Conservation (phyloP, 2,329 filamentous ascomycete genomes). For the Chaetomium sp. region DNA sequence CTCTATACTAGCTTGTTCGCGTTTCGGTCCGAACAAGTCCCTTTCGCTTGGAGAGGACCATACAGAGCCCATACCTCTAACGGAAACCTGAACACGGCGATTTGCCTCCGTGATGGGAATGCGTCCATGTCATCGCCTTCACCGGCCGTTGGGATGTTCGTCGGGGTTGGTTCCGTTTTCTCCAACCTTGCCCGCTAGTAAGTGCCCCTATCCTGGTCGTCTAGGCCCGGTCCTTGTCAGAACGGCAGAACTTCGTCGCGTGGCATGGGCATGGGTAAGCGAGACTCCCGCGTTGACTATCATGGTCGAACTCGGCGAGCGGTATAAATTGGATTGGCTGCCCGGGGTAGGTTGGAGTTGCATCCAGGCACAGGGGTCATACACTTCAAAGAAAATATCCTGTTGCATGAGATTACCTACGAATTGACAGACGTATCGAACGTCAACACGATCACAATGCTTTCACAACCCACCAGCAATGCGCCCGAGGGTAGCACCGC, state of each 20-base stretch:
- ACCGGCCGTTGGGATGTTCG: background rate
- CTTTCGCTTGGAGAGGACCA: too few relatives aligned
- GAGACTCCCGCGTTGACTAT: too few relatives aligned
- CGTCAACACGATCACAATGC: background rate
- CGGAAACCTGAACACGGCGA: too few relatives aligned
- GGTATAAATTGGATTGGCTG: background rate
- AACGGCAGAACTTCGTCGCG: background rate
- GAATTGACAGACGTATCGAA: too few relatives aligned
- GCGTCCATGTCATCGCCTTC: background rate
- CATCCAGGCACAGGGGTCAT: background rate
- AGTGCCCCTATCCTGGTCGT: background rate
- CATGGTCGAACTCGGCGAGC: too few relatives aligned
- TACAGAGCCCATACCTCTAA: too few relatives aligned
- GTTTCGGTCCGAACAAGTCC: too few relatives aligned
- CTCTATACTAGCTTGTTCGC: too few relatives aligned
- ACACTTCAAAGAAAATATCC: background rate
- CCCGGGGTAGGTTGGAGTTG: background rate
- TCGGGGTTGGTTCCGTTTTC: background rate
- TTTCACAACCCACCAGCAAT: background rate
- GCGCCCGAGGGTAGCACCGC: too few relatives aligned
- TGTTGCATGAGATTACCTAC: background rate
- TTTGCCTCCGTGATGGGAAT: too few relatives aligned
- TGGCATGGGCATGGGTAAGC: background rate
- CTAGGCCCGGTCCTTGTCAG: background rate
- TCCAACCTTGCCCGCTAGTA: background rate